phyloP scores from a whole-genome alignment of 352 stramenopile species.

The Globisporangium lucens region DNA sequence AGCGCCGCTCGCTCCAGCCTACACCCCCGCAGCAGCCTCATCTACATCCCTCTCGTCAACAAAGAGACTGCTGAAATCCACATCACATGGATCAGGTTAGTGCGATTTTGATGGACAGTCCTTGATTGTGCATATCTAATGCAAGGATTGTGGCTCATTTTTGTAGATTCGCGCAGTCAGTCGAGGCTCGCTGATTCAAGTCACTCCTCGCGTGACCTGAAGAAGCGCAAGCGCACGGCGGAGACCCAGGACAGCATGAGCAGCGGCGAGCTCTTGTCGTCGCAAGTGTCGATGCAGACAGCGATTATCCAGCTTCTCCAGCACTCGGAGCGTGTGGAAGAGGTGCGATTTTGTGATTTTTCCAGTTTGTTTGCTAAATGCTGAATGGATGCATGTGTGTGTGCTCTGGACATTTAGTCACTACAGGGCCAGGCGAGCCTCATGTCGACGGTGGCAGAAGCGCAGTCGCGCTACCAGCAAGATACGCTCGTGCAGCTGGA shows the following conservation, averaged over 20 bases:
- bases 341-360: slow-evolving; percentile 1
- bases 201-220: slow-evolving; percentile 6
- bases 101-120: neutral
- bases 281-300: slow-evolving; percentile 22
- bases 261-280: slow-evolving; percentile 9
- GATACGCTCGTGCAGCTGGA: slow-evolving; percentile 29
- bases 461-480: slow-evolving; percentile 24
- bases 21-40: neutral
- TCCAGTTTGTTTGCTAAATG: neutral
- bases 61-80: slow-evolving; percentile 11
- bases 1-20: neutral
- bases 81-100: neutral
- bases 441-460: slow-evolving; percentile 28
- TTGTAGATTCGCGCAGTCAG: slow-evolving; percentile 8
- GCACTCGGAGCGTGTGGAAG: slow-evolving; percentile 17
- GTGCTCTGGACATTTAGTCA: neutral
- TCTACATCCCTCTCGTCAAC: slow-evolving; percentile 6
- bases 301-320: slow-evolving; percentile 32
- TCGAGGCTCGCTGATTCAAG: neutral
- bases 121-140: neutral
- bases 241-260: slow-evolving; percentile 11
- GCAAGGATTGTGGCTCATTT: neutral
- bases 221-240: slow-evolving; percentile 11
- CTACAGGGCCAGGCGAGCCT: slow-evolving; percentile 26
- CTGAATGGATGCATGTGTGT: neutral